These are phyloP conservation scores for Skeletonema menzelii DNA, from an alignment of 108 stramenopile species.

Conservation along the genomic window DNA sequence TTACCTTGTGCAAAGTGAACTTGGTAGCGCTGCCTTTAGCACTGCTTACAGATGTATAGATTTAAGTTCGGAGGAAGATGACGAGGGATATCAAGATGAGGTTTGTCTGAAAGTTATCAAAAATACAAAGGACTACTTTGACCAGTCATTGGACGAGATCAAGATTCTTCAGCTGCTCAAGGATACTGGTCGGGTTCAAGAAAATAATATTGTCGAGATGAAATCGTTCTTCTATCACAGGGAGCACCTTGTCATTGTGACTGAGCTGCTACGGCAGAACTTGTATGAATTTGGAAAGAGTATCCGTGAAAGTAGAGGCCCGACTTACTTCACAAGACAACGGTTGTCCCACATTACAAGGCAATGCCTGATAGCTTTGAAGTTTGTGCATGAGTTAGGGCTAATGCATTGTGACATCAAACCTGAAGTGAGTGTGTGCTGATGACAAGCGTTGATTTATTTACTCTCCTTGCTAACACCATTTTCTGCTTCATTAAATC, in stretches of 20 bases:
- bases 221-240: slow-evolving; percentile 96
- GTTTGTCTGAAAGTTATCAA: slow-evolving; percentile 98
- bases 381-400: slow-evolving; percentile 89
- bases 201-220: slow-evolving; percentile 87
- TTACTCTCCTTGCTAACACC: not conserved
- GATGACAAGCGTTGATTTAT: not conserved
- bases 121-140: slow-evolving; percentile 99
- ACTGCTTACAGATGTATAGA: slow-evolving; percentile 93
- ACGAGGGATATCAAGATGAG: slow-evolving; percentile 76
- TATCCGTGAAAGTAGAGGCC: slow-evolving; percentile 79
- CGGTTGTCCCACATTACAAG: slow-evolving; percentile 83
- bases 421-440: slow-evolving; percentile 70
- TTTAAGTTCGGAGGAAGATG: slow-evolving; percentile 64
- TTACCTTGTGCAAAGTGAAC: slow-evolving; percentile 88
- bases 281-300: slow-evolving; percentile 95
- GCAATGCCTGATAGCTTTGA: slow-evolving; percentile 89
- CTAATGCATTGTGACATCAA: slow-evolving; percentile 98
- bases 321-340: slow-evolving; percentile 90
- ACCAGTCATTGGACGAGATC: slow-evolving; percentile 98
- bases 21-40: slow-evolving; percentile 95
- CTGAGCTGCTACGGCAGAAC: slow-evolving; percentile 95
- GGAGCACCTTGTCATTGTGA: slow-evolving; percentile 97
- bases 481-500: not conserved
- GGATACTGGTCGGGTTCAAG: slow-evolving; percentile 78
- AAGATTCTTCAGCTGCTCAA: slow-evolving; percentile 91